These are phyloP conservation scores for Umbelopsis ramanniana DNA, from an alignment of 192 early-diverging fungal genomes.

Conservation along the genomic window DNA sequence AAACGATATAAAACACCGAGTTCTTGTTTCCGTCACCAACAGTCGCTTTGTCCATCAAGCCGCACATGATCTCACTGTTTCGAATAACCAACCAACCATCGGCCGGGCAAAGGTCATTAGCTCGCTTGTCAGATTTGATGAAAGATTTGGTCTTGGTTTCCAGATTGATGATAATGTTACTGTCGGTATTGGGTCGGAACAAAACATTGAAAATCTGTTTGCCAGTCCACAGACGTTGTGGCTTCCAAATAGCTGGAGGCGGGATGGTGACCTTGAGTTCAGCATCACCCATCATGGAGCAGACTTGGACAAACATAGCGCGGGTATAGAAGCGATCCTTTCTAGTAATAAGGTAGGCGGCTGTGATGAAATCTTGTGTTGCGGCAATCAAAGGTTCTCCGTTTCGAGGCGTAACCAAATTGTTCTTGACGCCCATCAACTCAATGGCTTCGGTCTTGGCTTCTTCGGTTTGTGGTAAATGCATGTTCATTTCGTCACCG, in stretches of 20 bases:
- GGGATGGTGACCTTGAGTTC: constrained; percentile 87
- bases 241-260: constrained; percentile 91
- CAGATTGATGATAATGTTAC: constrained; percentile 79
- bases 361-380: constrained; percentile 99
- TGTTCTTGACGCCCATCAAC: constrained; percentile 96
- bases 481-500: constrained; percentile 99
- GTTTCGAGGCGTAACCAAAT: constrained; percentile 97
- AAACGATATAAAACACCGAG: constrained; percentile 90
- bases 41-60: constrained; percentile 90
- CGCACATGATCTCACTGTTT: constrained; percentile 95
- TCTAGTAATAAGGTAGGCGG: constrained; percentile 89
- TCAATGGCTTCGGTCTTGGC: constrained; percentile 95
- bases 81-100: constrained; percentile 91
- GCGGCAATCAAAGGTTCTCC: constrained; percentile 98
- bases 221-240: constrained; percentile 91
- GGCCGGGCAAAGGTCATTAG: constrained; percentile 81
- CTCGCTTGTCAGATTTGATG: constrained; percentile 58
- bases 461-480: constrained; percentile 99
- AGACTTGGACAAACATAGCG: constrained; percentile 89
- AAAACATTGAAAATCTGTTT: constrained; percentile 94
- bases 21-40: constrained; percentile 98
- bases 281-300: constrained; percentile 90
- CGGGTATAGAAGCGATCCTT: constrained; percentile 97
- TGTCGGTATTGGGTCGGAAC: constrained; percentile 79
- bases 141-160: constrained; percentile 86